Evolutionary conservation across 2,329 filamentous ascomycete genomes (phyloP).

Genomic region (Onygenales sp.): DNA sequence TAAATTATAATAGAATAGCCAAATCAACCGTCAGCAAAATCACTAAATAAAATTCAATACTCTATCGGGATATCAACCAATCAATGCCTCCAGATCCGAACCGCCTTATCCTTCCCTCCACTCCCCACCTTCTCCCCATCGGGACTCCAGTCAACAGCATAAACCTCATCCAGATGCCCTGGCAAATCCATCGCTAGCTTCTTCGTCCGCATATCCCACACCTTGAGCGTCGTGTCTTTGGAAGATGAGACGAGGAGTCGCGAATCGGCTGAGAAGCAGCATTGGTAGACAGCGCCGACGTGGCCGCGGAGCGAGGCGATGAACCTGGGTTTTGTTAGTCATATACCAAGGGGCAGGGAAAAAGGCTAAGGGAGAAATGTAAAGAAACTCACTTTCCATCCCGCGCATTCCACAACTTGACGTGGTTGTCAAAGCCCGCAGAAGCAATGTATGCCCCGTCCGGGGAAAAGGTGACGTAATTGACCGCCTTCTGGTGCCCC

Average conservation of each 20-base stretch:
- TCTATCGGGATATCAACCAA: background rate
- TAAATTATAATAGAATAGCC: no score
- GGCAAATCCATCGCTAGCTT: conserved; percentile 77
- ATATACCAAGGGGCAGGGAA: conserved; percentile 4
- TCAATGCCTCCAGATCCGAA: conserved; percentile 56
- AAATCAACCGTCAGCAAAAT: no score
- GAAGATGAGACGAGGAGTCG: conserved; percentile 77
- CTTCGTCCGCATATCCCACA: conserved; percentile 81
- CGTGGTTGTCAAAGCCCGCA: conserved; percentile 86
- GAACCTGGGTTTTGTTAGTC: conserved; percentile 47
- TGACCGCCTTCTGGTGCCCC: conserved; percentile 96
- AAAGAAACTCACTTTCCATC: conserved; percentile 46
- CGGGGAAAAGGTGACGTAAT: conserved; percentile 88
- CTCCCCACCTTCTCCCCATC: conserved; percentile 83
- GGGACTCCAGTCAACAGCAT: conserved; percentile 88
- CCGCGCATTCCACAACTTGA: conserved; percentile 79
- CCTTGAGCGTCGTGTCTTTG: conserved; percentile 89
- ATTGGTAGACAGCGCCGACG: conserved; percentile 85
- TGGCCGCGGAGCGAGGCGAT: conserved; percentile 82
- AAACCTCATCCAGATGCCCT: conserved; percentile 87
- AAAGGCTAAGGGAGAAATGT: conserved; percentile 3
- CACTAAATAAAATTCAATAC: no score
- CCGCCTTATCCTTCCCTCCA: conserved; percentile 81
- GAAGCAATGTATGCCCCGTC: conserved; percentile 83
- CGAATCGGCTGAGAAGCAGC: conserved; percentile 84